A percentile compares a stretch with the other conserved stretches of the same genome.
Evolutionary conservation across 2,329 filamentous ascomycete species (phyloP).

Genomic region (Colletotrichum tropicale): DNA sequence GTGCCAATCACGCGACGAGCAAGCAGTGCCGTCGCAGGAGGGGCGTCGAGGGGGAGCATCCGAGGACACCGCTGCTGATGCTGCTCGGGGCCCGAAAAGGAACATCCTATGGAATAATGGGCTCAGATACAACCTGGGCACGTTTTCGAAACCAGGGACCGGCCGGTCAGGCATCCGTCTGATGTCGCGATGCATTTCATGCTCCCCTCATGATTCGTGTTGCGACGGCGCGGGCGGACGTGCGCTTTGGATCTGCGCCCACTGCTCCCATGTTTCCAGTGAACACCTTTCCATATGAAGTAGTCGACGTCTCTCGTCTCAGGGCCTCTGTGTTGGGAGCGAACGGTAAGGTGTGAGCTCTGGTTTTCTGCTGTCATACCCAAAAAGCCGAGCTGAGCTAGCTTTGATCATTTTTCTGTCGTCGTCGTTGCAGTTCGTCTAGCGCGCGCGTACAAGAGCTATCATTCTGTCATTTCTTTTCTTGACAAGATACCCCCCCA

Average conservation of each 20-base stretch:
- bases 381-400: neutral
- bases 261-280: neutral
- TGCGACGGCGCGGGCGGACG: conserved; percentile 12
- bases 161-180: conserved; percentile 18
- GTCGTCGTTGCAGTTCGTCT: conserved; percentile 3
- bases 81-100: conserved; percentile 3
- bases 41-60: neutral
- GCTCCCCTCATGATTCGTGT: conserved; percentile 20
- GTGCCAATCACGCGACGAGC: conserved; percentile 10
- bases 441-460: conserved; percentile 5
- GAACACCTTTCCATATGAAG: conserved; percentile 20
- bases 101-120: neutral
- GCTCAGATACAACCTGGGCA: conserved; percentile 17
- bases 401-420: neutral
- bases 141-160: conserved; percentile 21
- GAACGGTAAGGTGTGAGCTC: neutral
- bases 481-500: neutral
- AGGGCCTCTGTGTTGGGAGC: neutral
- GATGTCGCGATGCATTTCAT: conserved; percentile 17
- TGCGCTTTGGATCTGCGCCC: conserved; percentile 11
- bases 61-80: neutral
- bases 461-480: conserved; percentile 1
- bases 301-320: conserved; percentile 1
- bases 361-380: conserved; percentile 1
- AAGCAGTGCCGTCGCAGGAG: neutral